Evolutionary conservation across 495 filamentous ascomycete species (phyloP), one percentile per base, ranked within the genome.

Genomic region (Penicillium mononematosum): DNA sequence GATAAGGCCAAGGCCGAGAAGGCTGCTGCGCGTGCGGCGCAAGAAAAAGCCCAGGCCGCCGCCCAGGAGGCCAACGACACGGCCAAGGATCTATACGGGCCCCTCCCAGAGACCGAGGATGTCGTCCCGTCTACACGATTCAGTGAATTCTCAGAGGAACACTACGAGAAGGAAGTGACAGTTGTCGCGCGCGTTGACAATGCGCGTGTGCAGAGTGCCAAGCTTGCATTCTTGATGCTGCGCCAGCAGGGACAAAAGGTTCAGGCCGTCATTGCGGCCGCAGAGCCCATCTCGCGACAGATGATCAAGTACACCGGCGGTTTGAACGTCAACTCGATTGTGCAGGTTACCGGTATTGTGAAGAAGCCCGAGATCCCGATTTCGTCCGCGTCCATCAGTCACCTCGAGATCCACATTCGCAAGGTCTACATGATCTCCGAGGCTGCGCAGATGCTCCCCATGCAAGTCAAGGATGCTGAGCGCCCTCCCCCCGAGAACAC

Each of bases 201-300:
- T 75, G 77, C 88, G 20, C 81, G 93, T 60, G 86, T 88, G 58
- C 90, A 97, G 77, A 89, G 90, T 61, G 88, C 91, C 58, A 95
- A 96, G 75, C 85, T 97, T 78, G 88, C 85, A 53, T 97, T 98
- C 76, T 81, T 97, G 66, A 90, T 94, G 72, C 81, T 98, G 53
- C 81, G 92, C 54, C 87, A 96, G 77, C 86, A 89, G 67, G 84
- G 85, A 47, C 83, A 85, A 66, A 87, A 90, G 25, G 85, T 96
- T 17, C 92, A 96, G 78, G 92, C 85, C 50, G 83, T 88, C 36
- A 79, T 89, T 62, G 77, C 85, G 51, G 83, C 85, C 22, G 76
- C 67, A 41, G 64, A 77, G 55, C 74, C 77, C 59, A 78, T 82
- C 55, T 80, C 84, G 25, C 64, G 76, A 61, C 86, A 92, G 74